These are phyloP conservation scores for Globisporangium apiculatum DNA, from an alignment of 352 stramenopile species.

Conservation along the genomic window DNA sequence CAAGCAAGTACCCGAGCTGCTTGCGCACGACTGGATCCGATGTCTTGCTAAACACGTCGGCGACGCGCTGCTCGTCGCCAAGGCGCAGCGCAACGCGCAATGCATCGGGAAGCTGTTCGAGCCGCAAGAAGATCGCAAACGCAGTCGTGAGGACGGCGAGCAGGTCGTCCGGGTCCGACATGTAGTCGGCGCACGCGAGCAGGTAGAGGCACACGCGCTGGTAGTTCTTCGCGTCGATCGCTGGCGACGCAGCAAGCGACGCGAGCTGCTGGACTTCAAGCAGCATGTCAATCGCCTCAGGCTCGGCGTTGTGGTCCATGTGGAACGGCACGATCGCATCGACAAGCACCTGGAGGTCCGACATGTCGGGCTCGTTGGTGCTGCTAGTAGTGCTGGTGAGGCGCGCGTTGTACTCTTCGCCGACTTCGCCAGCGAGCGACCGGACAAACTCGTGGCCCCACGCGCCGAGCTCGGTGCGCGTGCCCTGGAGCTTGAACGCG, in stretches of 20 bases:
- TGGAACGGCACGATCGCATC: constrained; percentile 99
- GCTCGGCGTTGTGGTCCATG: constrained; percentile 98
- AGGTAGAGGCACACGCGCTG: constrained; percentile 98
- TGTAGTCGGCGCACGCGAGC: constrained; percentile 96
- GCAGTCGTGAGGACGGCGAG: constrained; percentile 88
- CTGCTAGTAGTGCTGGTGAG: constrained; percentile 8
- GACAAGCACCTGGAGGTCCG: constrained; percentile 94
- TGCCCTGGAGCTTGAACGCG: constrained; percentile 88
- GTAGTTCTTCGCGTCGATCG: constrained; percentile 99
- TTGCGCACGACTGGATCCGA: constrained; percentile 57
- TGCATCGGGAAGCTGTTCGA: constrained; percentile 94
- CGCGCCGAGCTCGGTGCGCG: constrained; percentile 87
- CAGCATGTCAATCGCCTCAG: constrained; percentile 98
- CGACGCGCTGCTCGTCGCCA: constrained; percentile 69
- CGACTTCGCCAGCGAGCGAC: constrained; percentile 96
- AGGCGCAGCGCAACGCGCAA: constrained; percentile 95
- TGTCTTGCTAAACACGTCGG: constrained; percentile 74
- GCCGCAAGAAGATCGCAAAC: constrained; percentile 93
- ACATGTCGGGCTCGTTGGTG: constrained; percentile 52
- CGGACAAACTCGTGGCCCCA: constrained; percentile 99
- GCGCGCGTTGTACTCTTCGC: constrained; percentile 86
- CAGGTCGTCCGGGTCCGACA: constrained; percentile 98
- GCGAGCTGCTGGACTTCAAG: constrained; percentile 97
- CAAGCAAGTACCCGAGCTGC: constrained; percentile 97
- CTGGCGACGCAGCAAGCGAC: constrained; percentile 89